phyloP scores from a whole-genome alignment of 257 asterid genomes.

The Solanum chiquidenum region DNA sequence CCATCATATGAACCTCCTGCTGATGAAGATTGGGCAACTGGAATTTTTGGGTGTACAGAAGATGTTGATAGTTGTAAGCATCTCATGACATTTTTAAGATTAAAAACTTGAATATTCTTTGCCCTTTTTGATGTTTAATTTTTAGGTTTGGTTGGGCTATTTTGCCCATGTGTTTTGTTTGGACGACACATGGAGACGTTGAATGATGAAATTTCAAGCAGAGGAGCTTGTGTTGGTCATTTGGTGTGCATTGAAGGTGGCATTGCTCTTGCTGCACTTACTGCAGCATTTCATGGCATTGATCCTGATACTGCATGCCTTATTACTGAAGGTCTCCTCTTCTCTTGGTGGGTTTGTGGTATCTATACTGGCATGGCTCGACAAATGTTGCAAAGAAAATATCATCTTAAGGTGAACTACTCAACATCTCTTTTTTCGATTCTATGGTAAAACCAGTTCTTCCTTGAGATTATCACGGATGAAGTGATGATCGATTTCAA shows the following conservation, averaged over 20 bases:
- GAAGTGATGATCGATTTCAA: neutral
- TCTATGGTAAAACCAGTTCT: too few relatives aligned
- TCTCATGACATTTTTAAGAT: neutral
- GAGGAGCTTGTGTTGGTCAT: slow-evolving; percentile 55
- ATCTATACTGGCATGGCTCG: slow-evolving; percentile 77
- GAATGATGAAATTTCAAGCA: slow-evolving; percentile 44
- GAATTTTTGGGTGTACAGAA: slow-evolving; percentile 59
- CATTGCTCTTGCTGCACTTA: slow-evolving; percentile 53
- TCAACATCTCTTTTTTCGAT: neutral
- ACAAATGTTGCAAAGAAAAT: slow-evolving; percentile 62
- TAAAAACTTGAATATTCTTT: too few relatives aligned
- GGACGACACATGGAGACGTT: slow-evolving; percentile 57
- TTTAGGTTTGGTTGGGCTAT: slow-evolving; percentile 37
- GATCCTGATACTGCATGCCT: slow-evolving; percentile 66
- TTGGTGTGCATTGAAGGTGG: slow-evolving; percentile 67
- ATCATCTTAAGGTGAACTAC: slow-evolving; percentile 53
- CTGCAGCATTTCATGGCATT: slow-evolving; percentile 57
- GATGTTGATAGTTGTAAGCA: slow-evolving; percentile 54
- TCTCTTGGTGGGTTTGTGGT: slow-evolving; percentile 89
- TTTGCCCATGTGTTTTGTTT: slow-evolving; percentile 64
- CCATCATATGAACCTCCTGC: slow-evolving; percentile 56
- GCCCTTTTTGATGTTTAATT: neutral
- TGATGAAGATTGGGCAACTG: slow-evolving; percentile 69
- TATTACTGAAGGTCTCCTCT: slow-evolving; percentile 59
- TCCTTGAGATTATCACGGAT: neutral